Percentiles rank a stretch among this genome's conserved stretches.
These are phyloP conservation scores for Lathyrus tuberosus DNA, from an alignment of 306 rosid species.

Conservation along the genomic window DNA sequence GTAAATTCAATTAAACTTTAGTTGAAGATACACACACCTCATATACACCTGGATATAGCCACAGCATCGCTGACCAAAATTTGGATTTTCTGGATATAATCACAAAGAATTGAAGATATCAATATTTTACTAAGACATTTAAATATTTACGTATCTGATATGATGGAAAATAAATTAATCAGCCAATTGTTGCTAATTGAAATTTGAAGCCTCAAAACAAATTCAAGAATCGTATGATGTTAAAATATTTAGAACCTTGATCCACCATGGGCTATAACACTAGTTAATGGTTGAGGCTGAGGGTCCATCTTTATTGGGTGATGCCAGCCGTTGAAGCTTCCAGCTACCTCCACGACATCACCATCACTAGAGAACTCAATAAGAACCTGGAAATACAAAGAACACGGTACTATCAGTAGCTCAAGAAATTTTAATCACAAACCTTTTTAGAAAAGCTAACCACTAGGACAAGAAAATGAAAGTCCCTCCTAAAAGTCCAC, in stretches of 20 bases:
- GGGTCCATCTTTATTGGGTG: conserved; percentile 75
- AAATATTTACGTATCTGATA: too few species aligned
- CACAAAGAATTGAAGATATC: conserved; percentile 39
- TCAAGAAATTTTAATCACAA: conserved; percentile 9
- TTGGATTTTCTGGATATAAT: conserved; percentile 58
- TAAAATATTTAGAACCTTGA: conserved; percentile 57
- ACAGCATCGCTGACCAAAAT: conserved; percentile 72
- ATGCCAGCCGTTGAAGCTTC: conserved; percentile 98
- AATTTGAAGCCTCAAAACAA: conserved; percentile 26
- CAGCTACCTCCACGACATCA: conserved; percentile 82
- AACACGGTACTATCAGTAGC: conserved; percentile 42
- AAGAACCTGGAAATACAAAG: conserved; percentile 60
- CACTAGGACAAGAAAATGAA: conserved; percentile 28
- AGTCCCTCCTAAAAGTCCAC: conserved; percentile 34
- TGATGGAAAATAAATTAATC: too few species aligned
- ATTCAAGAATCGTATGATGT: not conserved
- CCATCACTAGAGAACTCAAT: conserved; percentile 70
- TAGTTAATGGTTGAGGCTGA: conserved; percentile 54
- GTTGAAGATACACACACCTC: conserved; percentile 69
- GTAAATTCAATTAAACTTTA: conserved; percentile 14
- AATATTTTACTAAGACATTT: conserved; percentile 18
- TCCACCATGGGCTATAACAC: conserved; percentile 46
- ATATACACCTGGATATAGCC: conserved; percentile 96
- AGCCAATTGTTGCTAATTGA: conserved; percentile 11
- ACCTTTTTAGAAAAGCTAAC: not conserved